A percentile compares a stretch with the other conserved stretches of the same genome.
These are phyloP conservation scores for Aspergillus tamarii DNA, from an alignment of 2,329 filamentous ascomycete genomes.

Conservation along the genomic window DNA sequence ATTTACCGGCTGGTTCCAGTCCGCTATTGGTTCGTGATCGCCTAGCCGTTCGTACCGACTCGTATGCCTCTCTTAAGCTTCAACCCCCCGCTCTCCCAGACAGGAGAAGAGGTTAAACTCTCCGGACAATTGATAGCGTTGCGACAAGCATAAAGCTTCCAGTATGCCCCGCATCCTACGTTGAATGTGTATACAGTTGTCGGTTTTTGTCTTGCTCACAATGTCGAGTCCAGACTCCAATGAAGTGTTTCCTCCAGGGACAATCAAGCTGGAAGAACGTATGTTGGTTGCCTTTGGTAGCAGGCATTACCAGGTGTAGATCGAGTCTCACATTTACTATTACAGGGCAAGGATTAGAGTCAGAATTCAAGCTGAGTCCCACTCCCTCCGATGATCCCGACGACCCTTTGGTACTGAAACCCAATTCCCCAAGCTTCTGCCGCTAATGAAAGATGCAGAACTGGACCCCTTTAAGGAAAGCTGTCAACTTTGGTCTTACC, in stretches of 20 bases:
- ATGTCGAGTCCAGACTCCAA: not conserved
- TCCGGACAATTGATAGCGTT: not conserved
- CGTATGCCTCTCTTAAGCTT: not conserved
- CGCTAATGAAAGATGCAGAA: conserved; percentile 11
- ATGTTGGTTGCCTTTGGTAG: not conserved
- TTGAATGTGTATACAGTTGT: not conserved
- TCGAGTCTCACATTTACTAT: conserved; percentile 4
- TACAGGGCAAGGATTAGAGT: not conserved
- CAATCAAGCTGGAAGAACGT: conserved; percentile 24
- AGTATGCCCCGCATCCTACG: not conserved
- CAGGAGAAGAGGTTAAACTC: not conserved
- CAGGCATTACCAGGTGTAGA: conserved; percentile 10
- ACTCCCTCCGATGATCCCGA: conserved; percentile 30
- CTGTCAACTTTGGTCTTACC: conserved; percentile 29
- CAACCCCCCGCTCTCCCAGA: not conserved
- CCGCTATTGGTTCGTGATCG: not conserved
- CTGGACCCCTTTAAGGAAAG: conserved; percentile 28
- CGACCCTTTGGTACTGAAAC: conserved; percentile 23
- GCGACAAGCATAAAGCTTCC: not conserved
- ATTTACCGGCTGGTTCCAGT: not conserved
- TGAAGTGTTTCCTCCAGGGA: conserved; percentile 5
- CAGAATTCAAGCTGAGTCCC: conserved; percentile 23
- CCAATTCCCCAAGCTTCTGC: not conserved
- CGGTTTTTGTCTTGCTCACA: not conserved
- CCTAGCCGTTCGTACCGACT: not conserved